phyloP scores from a whole-genome alignment of 108 stramenopile species.

The Skeletonema marinoi region DNA sequence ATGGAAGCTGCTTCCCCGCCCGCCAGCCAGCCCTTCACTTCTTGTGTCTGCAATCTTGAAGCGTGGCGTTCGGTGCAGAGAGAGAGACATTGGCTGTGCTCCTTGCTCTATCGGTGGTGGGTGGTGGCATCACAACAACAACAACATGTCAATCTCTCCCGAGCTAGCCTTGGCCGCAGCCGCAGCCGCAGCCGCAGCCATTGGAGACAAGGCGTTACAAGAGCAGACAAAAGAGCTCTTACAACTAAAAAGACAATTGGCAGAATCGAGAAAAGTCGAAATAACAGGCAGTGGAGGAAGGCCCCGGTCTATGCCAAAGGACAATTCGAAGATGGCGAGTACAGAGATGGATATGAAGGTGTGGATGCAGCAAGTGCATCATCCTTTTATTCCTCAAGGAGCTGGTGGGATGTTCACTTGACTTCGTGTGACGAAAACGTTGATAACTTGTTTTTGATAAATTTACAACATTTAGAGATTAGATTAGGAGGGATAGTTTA shows the following conservation, averaged over 20 bases:
- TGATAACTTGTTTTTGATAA: background rate
- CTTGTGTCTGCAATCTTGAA: too few relatives aligned
- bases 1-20: too few relatives aligned
- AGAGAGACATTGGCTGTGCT: too few relatives aligned
- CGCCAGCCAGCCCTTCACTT: too few relatives aligned
- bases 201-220: background rate
- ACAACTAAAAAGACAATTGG: background rate
- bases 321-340: background rate
- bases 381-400: background rate
- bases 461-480: background rate
- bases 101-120: too few relatives aligned
- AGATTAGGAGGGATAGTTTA: conserved; percentile 4
- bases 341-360: background rate
- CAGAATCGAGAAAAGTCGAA: background rate
- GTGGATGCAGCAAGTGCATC: background rate
- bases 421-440: background rate
- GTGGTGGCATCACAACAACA: background rate
- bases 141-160: background rate
- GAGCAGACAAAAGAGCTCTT: conserved; percentile 3
- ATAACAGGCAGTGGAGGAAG: background rate
- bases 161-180: conserved; percentile 4
- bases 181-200: conserved; percentile 6
- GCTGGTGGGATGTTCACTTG: background rate
- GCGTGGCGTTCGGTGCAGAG: too few relatives aligned
- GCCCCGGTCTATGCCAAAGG: conserved; percentile 1